phyloP scores from a whole-genome alignment of 2,329 filamentous ascomycete genomes.

The Alternaria sp. region DNA sequence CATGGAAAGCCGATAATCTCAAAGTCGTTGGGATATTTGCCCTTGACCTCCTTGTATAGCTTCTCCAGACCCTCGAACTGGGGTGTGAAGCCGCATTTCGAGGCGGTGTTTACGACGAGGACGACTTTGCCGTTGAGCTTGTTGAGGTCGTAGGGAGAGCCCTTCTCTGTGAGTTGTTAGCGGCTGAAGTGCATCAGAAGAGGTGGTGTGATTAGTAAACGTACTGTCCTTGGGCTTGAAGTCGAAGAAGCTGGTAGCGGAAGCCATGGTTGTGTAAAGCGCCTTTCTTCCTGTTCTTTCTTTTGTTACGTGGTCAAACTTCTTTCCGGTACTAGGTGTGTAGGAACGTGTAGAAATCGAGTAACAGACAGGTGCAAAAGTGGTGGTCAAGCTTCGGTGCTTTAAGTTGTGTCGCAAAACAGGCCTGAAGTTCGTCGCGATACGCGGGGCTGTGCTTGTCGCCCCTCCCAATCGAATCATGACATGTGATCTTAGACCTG shows the following conservation, averaged over 20 bases:
- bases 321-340: background rate
- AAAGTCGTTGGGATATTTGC: slow-evolving; percentile 78
- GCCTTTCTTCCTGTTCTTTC: slow-evolving; percentile 5
- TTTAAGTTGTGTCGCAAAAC: background rate
- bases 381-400: background rate
- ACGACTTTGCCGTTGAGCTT: slow-evolving; percentile 90
- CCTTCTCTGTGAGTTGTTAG: slow-evolving; percentile 68
- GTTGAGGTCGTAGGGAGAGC: slow-evolving; percentile 73
- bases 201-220: slow-evolving; percentile 45
- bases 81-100: slow-evolving; percentile 98
- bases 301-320: background rate
- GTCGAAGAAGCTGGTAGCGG: slow-evolving; percentile 78
- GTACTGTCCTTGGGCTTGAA: slow-evolving; percentile 84
- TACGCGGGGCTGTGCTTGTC: slow-evolving; percentile 21
- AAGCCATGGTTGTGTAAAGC: slow-evolving; percentile 64
- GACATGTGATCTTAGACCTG: slow-evolving; percentile 11
- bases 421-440: slow-evolving; percentile 10
- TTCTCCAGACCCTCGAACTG: slow-evolving; percentile 92
- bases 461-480: slow-evolving; percentile 19
- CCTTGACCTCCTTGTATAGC: slow-evolving; percentile 81
- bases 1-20: slow-evolving; percentile 94
- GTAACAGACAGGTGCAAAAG: background rate
- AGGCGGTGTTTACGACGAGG: slow-evolving; percentile 96
- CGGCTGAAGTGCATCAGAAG: background rate
- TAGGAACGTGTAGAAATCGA: background rate